Evolutionary conservation across 2,329 filamentous ascomycete genomes (phyloP).

Genomic region (Xylaria digitata): DNA sequence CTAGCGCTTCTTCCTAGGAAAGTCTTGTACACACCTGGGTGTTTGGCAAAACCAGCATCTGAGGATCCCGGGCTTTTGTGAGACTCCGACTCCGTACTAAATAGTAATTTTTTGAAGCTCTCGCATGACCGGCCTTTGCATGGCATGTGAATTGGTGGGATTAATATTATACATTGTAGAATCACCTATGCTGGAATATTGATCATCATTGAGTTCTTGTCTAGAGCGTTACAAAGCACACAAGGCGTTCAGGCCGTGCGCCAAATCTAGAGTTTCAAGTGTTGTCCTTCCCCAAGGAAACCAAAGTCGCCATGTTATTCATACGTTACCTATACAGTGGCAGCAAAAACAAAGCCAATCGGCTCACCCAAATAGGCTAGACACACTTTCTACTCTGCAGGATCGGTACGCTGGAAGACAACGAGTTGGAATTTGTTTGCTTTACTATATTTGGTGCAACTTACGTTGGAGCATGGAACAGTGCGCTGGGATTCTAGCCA

Average conservation of each 20-base stretch:
- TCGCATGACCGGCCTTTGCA: not conserved
- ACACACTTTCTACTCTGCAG: not conserved
- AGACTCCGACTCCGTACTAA: not conserved
- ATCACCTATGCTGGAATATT: not conserved
- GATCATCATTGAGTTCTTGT: not conserved
- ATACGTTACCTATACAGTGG: slow-evolving; percentile 5
- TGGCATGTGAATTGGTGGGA: not conserved
- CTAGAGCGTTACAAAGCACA: not conserved
- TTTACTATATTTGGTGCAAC: slow-evolving; percentile 20
- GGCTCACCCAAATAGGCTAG: not conserved
- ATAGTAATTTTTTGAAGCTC: not conserved
- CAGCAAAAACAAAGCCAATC: not conserved
- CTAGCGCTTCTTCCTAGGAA: too few relatives aligned
- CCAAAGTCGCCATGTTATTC: slow-evolving; percentile 1
- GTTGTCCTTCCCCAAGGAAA: not conserved
- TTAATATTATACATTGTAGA: not conserved
- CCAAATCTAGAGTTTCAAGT: slow-evolving; percentile 8
- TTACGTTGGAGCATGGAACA: not conserved
- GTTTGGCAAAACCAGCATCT: too few relatives aligned
- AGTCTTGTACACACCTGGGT: too few relatives aligned
- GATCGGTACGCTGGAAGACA: not conserved
- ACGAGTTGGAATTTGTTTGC: slow-evolving; percentile 18
- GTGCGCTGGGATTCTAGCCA: not conserved
- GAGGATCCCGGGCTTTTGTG: not conserved
- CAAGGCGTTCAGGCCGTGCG: not conserved